phyloP scores from a whole-genome alignment of 2,329 filamentous ascomycete genomes.

The Talaromyces amestolkiae region DNA sequence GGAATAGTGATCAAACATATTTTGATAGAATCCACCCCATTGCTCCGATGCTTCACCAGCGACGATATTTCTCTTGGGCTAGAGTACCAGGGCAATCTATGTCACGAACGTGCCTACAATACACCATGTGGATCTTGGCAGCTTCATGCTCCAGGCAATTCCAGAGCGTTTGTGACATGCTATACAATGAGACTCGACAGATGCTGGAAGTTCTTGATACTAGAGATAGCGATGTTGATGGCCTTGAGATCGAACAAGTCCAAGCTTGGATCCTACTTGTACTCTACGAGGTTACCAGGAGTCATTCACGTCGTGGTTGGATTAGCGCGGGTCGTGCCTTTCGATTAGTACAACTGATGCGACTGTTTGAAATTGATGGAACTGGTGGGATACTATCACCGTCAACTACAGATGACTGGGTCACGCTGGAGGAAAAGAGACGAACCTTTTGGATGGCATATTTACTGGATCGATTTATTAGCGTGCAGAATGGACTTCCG shows the following conservation, averaged over 20 bases:
- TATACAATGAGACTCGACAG: conserved; percentile 30
- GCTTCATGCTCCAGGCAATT: conserved; percentile 35
- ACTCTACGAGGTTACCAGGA: conserved; percentile 39
- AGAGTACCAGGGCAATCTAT: conserved; percentile 22
- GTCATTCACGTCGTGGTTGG: conserved; percentile 35
- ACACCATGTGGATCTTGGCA: conserved; percentile 40
- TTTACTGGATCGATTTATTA: conserved; percentile 38
- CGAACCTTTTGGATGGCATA: conserved; percentile 45
- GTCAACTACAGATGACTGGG: conserved; percentile 22
- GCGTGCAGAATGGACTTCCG: conserved; percentile 31
- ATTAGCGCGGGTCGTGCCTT: conserved; percentile 39
- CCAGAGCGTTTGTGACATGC: conserved; percentile 25
- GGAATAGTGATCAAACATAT: conserved; percentile 30
- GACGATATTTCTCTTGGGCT: conserved; percentile 31
- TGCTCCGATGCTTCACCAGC: conserved; percentile 30
- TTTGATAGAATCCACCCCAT: conserved; percentile 33
- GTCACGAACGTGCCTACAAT: conserved; percentile 30
- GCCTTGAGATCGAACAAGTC: conserved; percentile 30
- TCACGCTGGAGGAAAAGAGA: conserved; percentile 36
- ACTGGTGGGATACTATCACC: conserved; percentile 18
- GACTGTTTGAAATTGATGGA: conserved; percentile 36
- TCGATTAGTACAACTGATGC: conserved; percentile 38
- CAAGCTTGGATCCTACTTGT: conserved; percentile 41
- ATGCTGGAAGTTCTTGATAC: conserved; percentile 23
- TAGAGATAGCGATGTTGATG: conserved; percentile 17